These are phyloP conservation scores for Microdochium paspali DNA, from an alignment of 2,329 filamentous ascomycete genomes.

Conservation along the genomic window DNA sequence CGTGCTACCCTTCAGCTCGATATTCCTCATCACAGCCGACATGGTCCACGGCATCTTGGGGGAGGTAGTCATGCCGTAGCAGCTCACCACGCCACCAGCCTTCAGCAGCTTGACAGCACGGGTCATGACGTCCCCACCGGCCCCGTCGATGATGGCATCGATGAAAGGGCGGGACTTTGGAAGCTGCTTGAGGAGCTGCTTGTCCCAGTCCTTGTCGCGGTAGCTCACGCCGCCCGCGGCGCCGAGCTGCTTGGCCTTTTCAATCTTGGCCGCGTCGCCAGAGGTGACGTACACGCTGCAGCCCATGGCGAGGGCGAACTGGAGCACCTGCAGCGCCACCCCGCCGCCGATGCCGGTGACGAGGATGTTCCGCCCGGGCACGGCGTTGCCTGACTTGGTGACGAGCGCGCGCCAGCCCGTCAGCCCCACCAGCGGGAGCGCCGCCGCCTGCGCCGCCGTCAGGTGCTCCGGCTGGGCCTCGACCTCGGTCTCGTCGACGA, in stretches of 20 bases:
- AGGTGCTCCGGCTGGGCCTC: constrained; percentile 70
- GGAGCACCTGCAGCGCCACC: constrained; percentile 72
- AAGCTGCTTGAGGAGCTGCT: constrained; percentile 55
- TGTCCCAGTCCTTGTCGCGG: constrained; percentile 72
- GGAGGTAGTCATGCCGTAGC: constrained; percentile 84
- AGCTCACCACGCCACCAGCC: constrained; percentile 71
- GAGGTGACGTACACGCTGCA: constrained; percentile 77
- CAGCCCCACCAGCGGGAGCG: constrained; percentile 73
- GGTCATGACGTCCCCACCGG: constrained; percentile 74
- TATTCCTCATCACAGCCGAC: constrained; percentile 74
- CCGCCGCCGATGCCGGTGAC: constrained; percentile 90
- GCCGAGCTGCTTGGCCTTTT: constrained; percentile 60
- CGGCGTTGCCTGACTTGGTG: constrained; percentile 61
- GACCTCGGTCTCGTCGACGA: constrained; percentile 61
- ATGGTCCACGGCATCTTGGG: constrained; percentile 85
- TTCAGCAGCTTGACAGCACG: constrained; percentile 62
- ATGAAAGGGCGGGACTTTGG: constrained; percentile 57
- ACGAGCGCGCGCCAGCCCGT: constrained; percentile 84
- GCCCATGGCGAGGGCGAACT: constrained; percentile 69
- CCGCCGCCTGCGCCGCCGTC: constrained; percentile 64
- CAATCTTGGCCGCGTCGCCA: constrained; percentile 65
- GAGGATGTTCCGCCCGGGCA: constrained; percentile 63
- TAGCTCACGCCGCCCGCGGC: constrained; percentile 79
- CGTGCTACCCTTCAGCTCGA: constrained; percentile 77
- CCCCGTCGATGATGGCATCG: constrained; percentile 84